Base-by-base conservation (phyloP, 495 filamentous ascomycete species). In the Neurospora sp. region DNA sequence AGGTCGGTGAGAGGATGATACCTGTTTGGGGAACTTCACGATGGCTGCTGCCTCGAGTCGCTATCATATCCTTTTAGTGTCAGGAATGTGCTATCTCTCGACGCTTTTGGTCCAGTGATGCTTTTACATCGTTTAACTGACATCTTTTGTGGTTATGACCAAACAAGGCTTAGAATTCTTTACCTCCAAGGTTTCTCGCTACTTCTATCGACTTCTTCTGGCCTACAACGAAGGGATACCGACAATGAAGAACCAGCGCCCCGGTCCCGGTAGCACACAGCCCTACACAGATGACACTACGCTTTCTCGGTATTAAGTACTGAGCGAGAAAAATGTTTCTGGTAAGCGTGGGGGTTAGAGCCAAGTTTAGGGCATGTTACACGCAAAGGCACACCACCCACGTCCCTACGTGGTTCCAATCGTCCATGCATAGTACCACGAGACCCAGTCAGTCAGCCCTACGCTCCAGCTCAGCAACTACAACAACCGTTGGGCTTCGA, bases 151-250 rank as follows among this genome's bases (percentile, higher is more conserved):
- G 4, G 40, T 4, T 40, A 40, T 40, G 40, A 10, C 40, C 40
- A 12, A 40, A 14, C 10, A 14, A 4, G 12, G 10, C 40, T 40
- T 14, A 4, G 14, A 40, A 14, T 0, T 40, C 40, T 40, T 12
- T 40, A 14, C 10, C 45, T 86, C 81, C 76, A 83, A 85, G 1
- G 87, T 14, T 14, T 14, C 40, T 14, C 40, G 16, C 41, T 44
- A 41, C 4, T 4, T 41, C 12, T 41, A 16, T 41, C 40, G 40
- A 41, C 4, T 41, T 41, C 40, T 41, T 40, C 40, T 41, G 40
- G 40, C 12, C 12, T 41, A 14, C 40, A 16, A 41, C 40, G 40
- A 41, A 41, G 12, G 27, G 0, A 31, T 31, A 31, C 48, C 48
- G 48, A 14, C n/a, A 9, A 14, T 14, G 48, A 14, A 59, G 48